Evolutionary conservation across 2,329 filamentous ascomycete genomes (phyloP), one percentile per base, ranked within the genome.

Genomic region (Botrytis sinoallii): DNA sequence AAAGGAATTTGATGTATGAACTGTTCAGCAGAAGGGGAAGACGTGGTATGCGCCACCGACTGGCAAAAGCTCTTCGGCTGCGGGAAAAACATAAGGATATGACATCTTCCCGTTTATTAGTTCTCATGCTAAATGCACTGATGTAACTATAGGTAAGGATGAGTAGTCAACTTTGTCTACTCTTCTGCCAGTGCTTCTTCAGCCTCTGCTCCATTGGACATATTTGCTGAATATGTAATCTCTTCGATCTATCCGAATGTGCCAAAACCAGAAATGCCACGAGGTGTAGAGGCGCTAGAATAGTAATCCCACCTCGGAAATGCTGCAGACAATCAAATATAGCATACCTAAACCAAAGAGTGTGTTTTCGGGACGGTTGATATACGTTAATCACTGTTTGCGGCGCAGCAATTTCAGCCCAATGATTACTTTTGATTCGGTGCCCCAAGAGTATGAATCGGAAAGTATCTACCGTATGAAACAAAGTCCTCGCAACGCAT

Each of bases 1-100:
- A 72, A 44, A 38, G 38, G 38, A 65, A 29, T 60, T 63, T 52
- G 63, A 60, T 60, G 52, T 72, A 32, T 68, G 71, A 69, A 72
- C 63, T 61, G 52, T 68, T 67, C 40, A 72, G 42, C 61, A 68
- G 46, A 42, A 60, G 35, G 57, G 61, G 22, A 59, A n/a, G 29
- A 48, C 40, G 64, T 52, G 55, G 71, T 69, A 38, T 69, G 60
- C 29, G 64, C 71, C 71, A 68, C 71, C 22, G 40, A 32, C 44
- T 72, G 71, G 71, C 66, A 72, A 72, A 61, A 72, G 71, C 71
- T 72, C 71, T 60, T 35, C 63, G 63, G 52, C 63, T 38, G 64
- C 63, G 48, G 63, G 65, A 67, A 52, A 64, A 64, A 52, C 18
- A 18, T 40, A 52, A 22, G 35, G 32, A 48, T 40, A 46, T 69